phyloP scores from a whole-genome alignment of 352 stramenopile genomes.

The Phytophthora europaea region DNA sequence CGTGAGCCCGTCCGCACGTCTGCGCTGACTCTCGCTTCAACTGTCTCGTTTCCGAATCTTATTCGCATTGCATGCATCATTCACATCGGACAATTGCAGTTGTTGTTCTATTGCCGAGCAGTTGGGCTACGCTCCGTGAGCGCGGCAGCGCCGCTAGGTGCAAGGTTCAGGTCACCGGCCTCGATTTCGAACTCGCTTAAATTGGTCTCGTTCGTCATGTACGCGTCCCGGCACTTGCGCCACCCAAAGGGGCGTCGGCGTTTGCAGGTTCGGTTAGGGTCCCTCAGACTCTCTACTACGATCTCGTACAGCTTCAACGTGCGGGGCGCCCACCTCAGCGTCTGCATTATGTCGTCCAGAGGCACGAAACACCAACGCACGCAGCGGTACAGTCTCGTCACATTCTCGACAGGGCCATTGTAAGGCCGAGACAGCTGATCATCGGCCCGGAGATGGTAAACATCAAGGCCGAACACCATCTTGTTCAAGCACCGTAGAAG shows the following conservation, averaged over 20 bases:
- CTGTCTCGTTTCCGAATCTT: not conserved
- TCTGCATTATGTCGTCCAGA: constrained; percentile 59
- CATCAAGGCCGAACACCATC: constrained; percentile 44
- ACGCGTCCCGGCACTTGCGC: constrained; percentile 27
- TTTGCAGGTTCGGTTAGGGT: constrained; percentile 28
- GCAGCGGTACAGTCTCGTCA: constrained; percentile 55
- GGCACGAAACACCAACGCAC: constrained; percentile 71
- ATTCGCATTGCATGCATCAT: not conserved
- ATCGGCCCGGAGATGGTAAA: constrained; percentile 8
- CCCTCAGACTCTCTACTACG: constrained; percentile 36
- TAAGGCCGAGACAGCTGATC: constrained; percentile 23
- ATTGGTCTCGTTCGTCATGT: constrained; percentile 43
- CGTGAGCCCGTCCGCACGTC: not conserved
- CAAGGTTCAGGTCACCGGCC: constrained; percentile 47
- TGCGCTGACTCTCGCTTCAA: constrained; percentile 13
- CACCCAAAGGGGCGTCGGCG: constrained; percentile 34
- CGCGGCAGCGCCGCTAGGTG: constrained; percentile 3
- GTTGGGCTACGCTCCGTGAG: constrained; percentile 1
- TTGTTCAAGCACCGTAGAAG: constrained; percentile 48
- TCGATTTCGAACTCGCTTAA: constrained; percentile 74
- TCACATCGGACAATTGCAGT: not conserved
- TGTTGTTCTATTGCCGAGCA: constrained; percentile 1
- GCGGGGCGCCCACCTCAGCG: constrained; percentile 47
- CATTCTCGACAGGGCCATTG: constrained; percentile 43
- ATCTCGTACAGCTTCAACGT: constrained; percentile 64